Base-by-base conservation (phyloP, 495 filamentous ascomycete genomes). In the Glarea lozoyensis region DNA sequence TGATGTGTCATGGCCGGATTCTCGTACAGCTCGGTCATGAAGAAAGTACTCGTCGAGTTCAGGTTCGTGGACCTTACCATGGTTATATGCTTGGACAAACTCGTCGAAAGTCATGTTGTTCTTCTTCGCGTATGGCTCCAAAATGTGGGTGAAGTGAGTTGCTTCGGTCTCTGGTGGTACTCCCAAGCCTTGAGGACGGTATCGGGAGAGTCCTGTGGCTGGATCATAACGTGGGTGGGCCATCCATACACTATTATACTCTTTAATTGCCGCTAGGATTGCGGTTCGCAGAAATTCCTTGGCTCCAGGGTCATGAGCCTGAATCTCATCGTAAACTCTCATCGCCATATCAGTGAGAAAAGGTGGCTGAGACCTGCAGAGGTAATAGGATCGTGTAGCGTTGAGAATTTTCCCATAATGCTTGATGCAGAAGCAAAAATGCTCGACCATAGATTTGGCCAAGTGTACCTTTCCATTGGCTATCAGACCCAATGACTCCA, bases 381-480 rank as follows among this genome's bases (percentile, higher is more conserved):
- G 78, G 55, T 97, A 97, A 71, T 98, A 98, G 9, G 88, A 84
- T 25, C 92, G 81, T 22, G 92, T 98, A 15, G 92, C 92, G 61
- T 97, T 98, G 48, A 96, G 78, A 45, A 97, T 90, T 65, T 96
- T 98, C 43, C 86, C 90, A 59, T 98, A 98, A 62, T 98, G 93
- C 62, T 86, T 80, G 63, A 98, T 96, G 66, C 86, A 89, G 65
- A 98, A 98, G 61, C 84, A 89, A 62, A 97, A 97, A 64, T 98
- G 90, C 50, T 76, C 64, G 23, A 97, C 86, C 86, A 97, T 97
- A 18, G 82, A 74, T 63, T 94, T 93, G 42, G 85, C 86, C 29
- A 98, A 65, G 55, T 94, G 75, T 25, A 82, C 78, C 36, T 83
- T 81, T 55, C 85, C 83, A 57, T 88, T 82, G 46, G 79, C 78